A percentile compares a stretch with the other conserved stretches of the same genome.
These are phyloP conservation scores for Capsicum pubescens DNA, from an alignment of 257 asterid species.

Conservation along the genomic window DNA sequence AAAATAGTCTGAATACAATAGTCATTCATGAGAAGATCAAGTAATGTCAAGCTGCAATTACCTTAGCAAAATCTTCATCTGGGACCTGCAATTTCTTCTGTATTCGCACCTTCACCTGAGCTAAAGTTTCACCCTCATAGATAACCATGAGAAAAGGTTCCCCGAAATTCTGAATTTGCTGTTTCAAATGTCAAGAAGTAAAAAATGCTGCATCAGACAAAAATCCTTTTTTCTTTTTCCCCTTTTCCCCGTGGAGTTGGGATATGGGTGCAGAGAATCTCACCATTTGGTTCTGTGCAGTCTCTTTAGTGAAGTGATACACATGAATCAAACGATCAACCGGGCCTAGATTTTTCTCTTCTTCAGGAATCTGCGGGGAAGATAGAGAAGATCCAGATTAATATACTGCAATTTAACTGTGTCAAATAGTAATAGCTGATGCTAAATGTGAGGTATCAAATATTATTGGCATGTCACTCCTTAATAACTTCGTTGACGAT, in stretches of 20 bases:
- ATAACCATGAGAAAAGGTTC: conserved; percentile 64
- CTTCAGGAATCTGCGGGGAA: conserved; percentile 52
- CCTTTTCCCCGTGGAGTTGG: neutral
- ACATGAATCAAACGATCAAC: conserved; percentile 62
- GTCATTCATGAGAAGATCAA: neutral
- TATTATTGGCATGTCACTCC: conserved; percentile 5
- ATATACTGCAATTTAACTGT: neutral
- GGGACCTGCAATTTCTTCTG: conserved; percentile 60
- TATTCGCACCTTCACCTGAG: conserved; percentile 50
- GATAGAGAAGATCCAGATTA: neutral
- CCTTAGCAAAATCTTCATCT: conserved; percentile 64
- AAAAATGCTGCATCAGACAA: neutral
- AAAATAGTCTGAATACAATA: neutral
- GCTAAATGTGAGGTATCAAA: neutral
- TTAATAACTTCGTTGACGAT: neutral
- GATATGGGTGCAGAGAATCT: conserved; percentile 17
- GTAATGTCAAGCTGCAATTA: conserved; percentile 27
- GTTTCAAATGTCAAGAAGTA: conserved; percentile 12
- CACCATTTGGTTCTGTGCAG: conserved; percentile 63
- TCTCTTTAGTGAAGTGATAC: conserved; percentile 59
- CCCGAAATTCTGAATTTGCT: conserved; percentile 66
- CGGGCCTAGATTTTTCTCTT: conserved; percentile 51
- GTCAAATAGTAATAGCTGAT: conserved; percentile 9
- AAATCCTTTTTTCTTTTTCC: neutral
- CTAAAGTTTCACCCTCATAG: conserved; percentile 53